Evolutionary conservation across 2,329 filamentous ascomycete species (phyloP).

Genomic region (Plectosphaerella cucumerina): DNA sequence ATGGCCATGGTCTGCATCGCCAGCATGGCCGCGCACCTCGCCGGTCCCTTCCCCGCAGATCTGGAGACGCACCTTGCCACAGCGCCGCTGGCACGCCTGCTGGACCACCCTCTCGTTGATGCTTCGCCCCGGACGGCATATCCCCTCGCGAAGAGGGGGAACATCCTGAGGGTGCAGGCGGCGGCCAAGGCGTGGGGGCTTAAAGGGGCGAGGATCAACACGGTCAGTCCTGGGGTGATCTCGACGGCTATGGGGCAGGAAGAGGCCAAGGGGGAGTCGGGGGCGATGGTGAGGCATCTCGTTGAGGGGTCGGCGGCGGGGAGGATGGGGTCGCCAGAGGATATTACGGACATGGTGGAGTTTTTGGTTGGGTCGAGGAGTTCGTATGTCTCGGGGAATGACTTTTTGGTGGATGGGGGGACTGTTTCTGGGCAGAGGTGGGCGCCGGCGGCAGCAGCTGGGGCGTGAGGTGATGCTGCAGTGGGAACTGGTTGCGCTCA

Average conservation of each 20-base stretch:
- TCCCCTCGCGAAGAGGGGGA: slow-evolving; percentile 2
- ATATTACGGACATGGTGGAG: too few species aligned
- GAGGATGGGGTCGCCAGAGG: too few species aligned
- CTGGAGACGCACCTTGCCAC: slow-evolving; percentile 4
- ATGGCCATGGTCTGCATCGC: slow-evolving; percentile 1
- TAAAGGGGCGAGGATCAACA: slow-evolving; percentile 5
- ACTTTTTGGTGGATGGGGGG: too few species aligned
- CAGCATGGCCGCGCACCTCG: slow-evolving; percentile 4
- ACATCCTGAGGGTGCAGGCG: neutral
- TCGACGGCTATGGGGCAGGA: slow-evolving; percentile 4
- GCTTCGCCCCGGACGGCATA: neutral
- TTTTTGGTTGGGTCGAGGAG: too few species aligned
- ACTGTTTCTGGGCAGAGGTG: too few species aligned
- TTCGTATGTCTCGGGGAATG: too few species aligned
- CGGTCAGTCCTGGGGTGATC: slow-evolving; percentile 1
- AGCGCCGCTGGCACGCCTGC: neutral
- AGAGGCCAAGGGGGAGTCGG: slow-evolving; percentile 1
- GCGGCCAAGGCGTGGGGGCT: neutral
- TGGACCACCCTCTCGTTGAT: slow-evolving; percentile 1
- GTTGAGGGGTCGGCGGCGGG: too few species aligned
- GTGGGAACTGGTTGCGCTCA: too few species aligned
- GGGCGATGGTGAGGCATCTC: neutral
- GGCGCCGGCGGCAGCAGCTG: too few species aligned
- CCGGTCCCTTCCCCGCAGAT: neutral
- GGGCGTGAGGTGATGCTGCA: too few species aligned